Evolutionary conservation across 2,329 filamentous ascomycete genomes (phyloP).

Genomic region (Ceratocystis eucalypticola): DNA sequence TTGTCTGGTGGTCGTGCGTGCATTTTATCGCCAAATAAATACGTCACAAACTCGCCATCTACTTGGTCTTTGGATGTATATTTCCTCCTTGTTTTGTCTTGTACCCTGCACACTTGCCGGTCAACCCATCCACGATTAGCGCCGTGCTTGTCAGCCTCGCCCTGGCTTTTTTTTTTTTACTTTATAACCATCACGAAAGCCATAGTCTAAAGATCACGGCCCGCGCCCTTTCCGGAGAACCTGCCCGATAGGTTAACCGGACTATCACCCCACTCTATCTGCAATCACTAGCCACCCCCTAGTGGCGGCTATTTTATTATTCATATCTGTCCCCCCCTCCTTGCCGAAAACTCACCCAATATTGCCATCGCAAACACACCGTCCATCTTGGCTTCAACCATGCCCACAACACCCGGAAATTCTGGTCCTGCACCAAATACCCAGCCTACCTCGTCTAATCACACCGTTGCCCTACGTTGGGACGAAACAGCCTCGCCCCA

Average conservation of each 20-base stretch:
- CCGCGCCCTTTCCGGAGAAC: neutral
- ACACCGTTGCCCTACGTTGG: slow-evolving; percentile 30
- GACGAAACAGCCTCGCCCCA: slow-evolving; percentile 30
- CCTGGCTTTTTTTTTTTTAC: neutral
- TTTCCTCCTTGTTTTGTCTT: neutral
- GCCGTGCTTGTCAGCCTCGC: neutral
- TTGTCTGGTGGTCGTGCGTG: neutral
- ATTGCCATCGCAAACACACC: neutral
- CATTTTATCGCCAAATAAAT: slow-evolving; percentile 8
- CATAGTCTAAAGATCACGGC: neutral
- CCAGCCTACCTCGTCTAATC: slow-evolving; percentile 26
- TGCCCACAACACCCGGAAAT: slow-evolving; percentile 6
- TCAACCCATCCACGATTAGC: neutral
- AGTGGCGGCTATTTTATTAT: no score
- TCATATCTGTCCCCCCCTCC: neutral
- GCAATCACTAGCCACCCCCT: neutral
- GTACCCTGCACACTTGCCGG: neutral
- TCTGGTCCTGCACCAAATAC: slow-evolving; percentile 29
- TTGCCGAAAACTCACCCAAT: neutral
- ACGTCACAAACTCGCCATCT: neutral
- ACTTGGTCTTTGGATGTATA: neutral
- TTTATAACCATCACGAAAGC: neutral
- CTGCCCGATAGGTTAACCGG: neutral
- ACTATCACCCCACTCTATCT: neutral
- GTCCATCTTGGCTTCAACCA: neutral